Percentiles rank a stretch among this genome's conserved stretches.
phyloP scores from a whole-genome alignment of 2,329 filamentous ascomycete species.

The Alternaria arborescens region DNA sequence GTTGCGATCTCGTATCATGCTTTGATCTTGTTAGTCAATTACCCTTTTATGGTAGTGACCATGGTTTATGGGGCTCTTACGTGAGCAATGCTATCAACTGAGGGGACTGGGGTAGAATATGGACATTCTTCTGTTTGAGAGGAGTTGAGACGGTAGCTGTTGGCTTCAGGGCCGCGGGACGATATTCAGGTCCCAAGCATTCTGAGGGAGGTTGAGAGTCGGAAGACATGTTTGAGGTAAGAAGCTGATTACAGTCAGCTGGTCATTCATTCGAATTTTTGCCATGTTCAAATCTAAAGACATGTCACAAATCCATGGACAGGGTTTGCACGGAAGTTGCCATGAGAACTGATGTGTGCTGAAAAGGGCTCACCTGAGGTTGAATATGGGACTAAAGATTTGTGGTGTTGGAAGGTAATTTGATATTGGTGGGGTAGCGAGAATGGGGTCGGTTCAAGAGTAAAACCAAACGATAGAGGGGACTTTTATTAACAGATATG shows the following conservation, averaged over 20 bases:
- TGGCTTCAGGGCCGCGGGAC: slow-evolving; percentile 78
- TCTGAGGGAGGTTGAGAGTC: slow-evolving; percentile 56
- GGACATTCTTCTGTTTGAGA: slow-evolving; percentile 84
- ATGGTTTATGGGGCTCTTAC: slow-evolving; percentile 66
- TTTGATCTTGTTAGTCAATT: slow-evolving; percentile 51
- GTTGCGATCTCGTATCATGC: slow-evolving; percentile 92
- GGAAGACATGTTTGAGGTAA: slow-evolving; percentile 36
- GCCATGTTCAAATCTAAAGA: not conserved
- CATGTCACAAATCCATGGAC: not conserved
- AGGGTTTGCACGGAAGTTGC: not conserved
- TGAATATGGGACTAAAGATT: slow-evolving; percentile 5
- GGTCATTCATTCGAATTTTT: not conserved
- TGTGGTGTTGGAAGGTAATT: slow-evolving; percentile 12
- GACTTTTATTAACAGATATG: slow-evolving; percentile 23
- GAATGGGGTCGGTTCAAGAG: slow-evolving; percentile 21
- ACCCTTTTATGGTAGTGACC: slow-evolving; percentile 2
- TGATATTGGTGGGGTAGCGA: slow-evolving; percentile 16
- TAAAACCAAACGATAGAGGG: slow-evolving; percentile 19
- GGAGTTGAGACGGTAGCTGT: slow-evolving; percentile 87
- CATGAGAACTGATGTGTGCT: not conserved
- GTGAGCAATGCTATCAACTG: slow-evolving; percentile 97
- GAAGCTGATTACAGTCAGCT: slow-evolving; percentile 13
- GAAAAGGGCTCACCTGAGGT: slow-evolving; percentile 3
- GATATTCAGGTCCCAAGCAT: slow-evolving; percentile 82
- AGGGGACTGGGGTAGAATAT: slow-evolving; percentile 89